phyloP scores from a whole-genome alignment of 495 filamentous ascomycete species.

The Massariosphaeria phaeospora region DNA sequence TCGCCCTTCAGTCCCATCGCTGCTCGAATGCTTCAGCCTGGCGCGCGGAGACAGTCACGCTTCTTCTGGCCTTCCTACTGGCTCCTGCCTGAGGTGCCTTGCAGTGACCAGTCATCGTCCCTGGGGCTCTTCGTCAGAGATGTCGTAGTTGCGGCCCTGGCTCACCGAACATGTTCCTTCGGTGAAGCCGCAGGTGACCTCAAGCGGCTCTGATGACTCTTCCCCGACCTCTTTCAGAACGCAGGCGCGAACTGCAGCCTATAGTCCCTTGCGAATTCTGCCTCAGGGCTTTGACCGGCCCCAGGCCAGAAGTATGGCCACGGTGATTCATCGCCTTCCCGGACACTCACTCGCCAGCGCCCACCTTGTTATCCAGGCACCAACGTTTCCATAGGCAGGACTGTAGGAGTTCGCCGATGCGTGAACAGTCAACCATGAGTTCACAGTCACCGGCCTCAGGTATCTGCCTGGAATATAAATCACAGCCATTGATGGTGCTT shows the following conservation, averaged over 20 bases:
- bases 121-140: constrained; percentile 6
- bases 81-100: constrained; percentile 29
- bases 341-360: constrained; percentile 24
- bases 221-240: not conserved
- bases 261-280: constrained; percentile 13
- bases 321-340: constrained; percentile 28
- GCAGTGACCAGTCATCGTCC: constrained; percentile 18
- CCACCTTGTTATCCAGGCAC: constrained; percentile 27
- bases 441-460: constrained; percentile 28
- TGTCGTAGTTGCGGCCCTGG: constrained; percentile 2
- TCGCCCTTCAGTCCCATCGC: not conserved
- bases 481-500: not conserved
- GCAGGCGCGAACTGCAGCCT: constrained; percentile 17
- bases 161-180: constrained; percentile 9
- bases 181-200: constrained; percentile 8
- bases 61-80: constrained; percentile 2
- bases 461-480: constrained; percentile 31
- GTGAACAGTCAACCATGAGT: constrained; percentile 14
- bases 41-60: not conserved
- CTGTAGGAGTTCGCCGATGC: constrained; percentile 13
- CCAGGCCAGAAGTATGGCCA: constrained; percentile 9
- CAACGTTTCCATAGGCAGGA: constrained; percentile 13
- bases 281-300: constrained; percentile 20
- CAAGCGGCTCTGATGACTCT: constrained; percentile 26
- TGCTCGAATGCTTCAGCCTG: constrained; percentile 25